Percentiles rank a stretch among this genome's conserved stretches.
These are phyloP conservation scores for Tylopilus vinaceipallidus DNA, from an alignment of 768 basidiomycete species.

Conservation along the genomic window DNA sequence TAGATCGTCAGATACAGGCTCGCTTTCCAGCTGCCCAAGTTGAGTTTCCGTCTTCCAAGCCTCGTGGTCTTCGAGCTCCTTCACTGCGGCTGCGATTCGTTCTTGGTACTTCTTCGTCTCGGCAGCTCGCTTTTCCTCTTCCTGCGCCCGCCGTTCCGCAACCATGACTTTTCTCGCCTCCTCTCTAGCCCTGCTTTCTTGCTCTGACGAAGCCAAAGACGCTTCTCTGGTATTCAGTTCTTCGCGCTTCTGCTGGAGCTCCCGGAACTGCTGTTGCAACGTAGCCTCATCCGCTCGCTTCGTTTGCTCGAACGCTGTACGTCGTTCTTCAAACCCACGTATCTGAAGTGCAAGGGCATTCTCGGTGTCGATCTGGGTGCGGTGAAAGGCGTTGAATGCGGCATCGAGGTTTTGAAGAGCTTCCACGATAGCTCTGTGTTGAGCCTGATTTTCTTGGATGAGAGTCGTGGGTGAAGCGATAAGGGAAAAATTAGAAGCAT, in stretches of 20 bases:
- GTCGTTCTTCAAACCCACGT: conserved; percentile 16
- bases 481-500: neutral
- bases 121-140: conserved; percentile 22
- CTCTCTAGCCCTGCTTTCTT: conserved; percentile 26
- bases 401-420: conserved; percentile 12
- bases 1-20: conserved; percentile 4
- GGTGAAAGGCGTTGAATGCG: conserved; percentile 4
- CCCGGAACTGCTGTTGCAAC: conserved; percentile 19
- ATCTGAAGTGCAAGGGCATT: conserved; percentile 10
- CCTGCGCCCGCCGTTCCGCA: conserved; percentile 23
- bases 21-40: neutral
- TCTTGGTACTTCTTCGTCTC: conserved; percentile 19
- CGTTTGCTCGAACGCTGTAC: conserved; percentile 21
- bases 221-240: conserved; percentile 20
- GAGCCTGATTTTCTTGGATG: conserved; percentile 11
- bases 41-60: conserved; percentile 5
- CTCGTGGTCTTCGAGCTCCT: conserved; percentile 17
- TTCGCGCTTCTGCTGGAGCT: conserved; percentile 18
- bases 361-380: conserved; percentile 17
- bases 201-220: conserved; percentile 19
- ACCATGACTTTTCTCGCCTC: conserved; percentile 18
- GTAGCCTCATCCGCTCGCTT: conserved; percentile 18
- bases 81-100: conserved; percentile 18
- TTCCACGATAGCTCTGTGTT: conserved; percentile 7
- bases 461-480: conserved; percentile 1